Conservation (phyloP, 2,329 filamentous ascomycete genomes). For the Cordyceps cicadae region DNA sequence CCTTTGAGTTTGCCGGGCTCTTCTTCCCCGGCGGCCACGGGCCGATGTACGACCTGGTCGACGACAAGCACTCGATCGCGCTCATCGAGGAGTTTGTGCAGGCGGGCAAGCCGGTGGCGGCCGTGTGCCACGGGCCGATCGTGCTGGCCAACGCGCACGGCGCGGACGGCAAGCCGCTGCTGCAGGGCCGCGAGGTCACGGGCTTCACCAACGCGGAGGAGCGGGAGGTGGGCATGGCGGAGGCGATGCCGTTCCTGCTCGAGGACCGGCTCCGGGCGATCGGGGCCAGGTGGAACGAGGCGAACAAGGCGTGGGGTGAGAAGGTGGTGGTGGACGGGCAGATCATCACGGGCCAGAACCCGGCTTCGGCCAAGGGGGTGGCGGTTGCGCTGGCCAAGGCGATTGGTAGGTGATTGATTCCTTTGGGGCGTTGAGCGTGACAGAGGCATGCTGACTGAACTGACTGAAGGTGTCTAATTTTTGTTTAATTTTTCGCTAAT, state of each 20-base stretch:
- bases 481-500: no score
- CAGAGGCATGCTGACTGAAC: no score
- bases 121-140: conserved; percentile 62
- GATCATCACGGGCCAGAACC: conserved; percentile 52
- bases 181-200: conserved; percentile 50
- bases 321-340: conserved; percentile 43
- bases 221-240: conserved; percentile 36
- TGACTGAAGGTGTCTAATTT: no score
- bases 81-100: conserved; percentile 55
- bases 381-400: conserved; percentile 44
- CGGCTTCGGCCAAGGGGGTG: conserved; percentile 41
- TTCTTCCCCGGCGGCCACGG: conserved; percentile 52
- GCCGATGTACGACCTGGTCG: conserved; percentile 60
- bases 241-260: conserved; percentile 50
- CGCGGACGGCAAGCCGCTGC: conserved; percentile 42
- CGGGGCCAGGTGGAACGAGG: conserved; percentile 50
- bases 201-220: conserved; percentile 55
- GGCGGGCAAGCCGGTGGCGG: conserved; percentile 53
- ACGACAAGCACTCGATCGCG: conserved; percentile 46
- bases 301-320: conserved; percentile 39
- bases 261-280: conserved; percentile 45
- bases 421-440: no score
- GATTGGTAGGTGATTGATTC: conserved; percentile 21
- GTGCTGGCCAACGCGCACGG: conserved; percentile 50
- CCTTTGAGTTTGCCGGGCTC: conserved; percentile 54